These are phyloP conservation scores for Capsella rubella DNA, from an alignment of 441 rosid genomes.

Conservation along the genomic window DNA sequence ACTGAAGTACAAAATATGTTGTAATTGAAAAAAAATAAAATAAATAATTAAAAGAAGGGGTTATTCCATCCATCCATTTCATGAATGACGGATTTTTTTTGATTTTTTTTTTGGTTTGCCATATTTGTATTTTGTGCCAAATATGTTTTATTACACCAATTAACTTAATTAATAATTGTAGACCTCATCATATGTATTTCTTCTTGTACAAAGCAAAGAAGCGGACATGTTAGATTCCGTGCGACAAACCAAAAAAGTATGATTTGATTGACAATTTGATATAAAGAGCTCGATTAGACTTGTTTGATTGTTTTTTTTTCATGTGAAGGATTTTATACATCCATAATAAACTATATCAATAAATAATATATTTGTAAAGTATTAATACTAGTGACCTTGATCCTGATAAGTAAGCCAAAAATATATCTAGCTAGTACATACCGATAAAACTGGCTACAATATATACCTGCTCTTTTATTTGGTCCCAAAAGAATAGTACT, in stretches of 20 bases:
- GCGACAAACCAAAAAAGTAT: slow-evolving; percentile 35
- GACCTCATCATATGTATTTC: not conserved
- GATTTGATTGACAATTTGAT: slow-evolving; percentile 39
- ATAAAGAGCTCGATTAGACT: slow-evolving; percentile 31
- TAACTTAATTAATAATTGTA: not conserved
- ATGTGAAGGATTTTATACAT: not conserved
- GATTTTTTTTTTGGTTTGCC: not conserved
- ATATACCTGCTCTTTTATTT: not conserved
- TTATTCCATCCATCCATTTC: too few relatives aligned
- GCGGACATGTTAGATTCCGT: slow-evolving; percentile 31
- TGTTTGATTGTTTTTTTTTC: slow-evolving; percentile 22
- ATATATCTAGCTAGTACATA: not conserved
- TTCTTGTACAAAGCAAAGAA: slow-evolving; percentile 10
- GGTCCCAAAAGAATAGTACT: not conserved
- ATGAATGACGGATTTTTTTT: too few relatives aligned
- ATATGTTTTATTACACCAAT: not conserved
- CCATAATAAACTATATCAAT: not conserved
- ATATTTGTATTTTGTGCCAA: not conserved
- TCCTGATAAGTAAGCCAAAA: not conserved
- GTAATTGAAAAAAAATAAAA: too few relatives aligned
- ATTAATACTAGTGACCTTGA: not conserved
- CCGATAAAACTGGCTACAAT: not conserved
- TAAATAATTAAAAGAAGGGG: too few relatives aligned
- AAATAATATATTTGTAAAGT: not conserved
- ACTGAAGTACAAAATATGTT: too few relatives aligned